These are phyloP conservation scores for Leishmania amazonensis DNA, from an alignment of 208 protist species.

Conservation along the genomic window DNA sequence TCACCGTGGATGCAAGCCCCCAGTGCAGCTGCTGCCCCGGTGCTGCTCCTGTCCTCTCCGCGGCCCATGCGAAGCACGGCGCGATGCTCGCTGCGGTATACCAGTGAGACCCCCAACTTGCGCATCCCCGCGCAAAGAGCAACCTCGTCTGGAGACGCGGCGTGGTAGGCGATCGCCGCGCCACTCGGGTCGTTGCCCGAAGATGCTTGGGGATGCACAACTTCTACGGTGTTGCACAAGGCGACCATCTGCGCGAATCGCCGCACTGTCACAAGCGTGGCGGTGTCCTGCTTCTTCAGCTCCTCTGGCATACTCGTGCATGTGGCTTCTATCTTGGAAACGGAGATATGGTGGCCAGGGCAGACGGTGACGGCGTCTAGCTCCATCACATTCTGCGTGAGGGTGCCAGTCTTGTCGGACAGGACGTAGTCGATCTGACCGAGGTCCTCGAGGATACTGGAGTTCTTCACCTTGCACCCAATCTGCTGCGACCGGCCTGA, in stretches of 20 bases:
- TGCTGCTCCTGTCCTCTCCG: neutral
- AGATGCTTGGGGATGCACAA: conserved; percentile 17
- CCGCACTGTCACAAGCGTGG: conserved; percentile 21
- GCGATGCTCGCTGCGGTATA: conserved; percentile 28
- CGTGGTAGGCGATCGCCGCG: conserved; percentile 57
- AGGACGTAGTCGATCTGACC: conserved; percentile 95
- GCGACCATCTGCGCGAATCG: conserved; percentile 73
- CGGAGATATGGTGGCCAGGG: conserved; percentile 28
- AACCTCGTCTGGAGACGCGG: conserved; percentile 94
- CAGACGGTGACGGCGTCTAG: conserved; percentile 63
- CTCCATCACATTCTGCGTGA: conserved; percentile 96
- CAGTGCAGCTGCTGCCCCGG: neutral
- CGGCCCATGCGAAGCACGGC: conserved; percentile 29
- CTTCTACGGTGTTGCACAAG: conserved; percentile 92
- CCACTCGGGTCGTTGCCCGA: neutral
- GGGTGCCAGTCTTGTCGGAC: conserved; percentile 96
- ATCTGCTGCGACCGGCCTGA: neutral
- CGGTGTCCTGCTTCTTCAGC: neutral
- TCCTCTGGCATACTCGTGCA: conserved; percentile 3
- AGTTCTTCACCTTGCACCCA: conserved; percentile 85
- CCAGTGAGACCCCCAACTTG: conserved; percentile 60
- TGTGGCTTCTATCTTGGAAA: conserved; percentile 16
- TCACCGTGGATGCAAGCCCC: neutral
- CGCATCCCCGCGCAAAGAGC: conserved; percentile 86
- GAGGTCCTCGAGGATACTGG: conserved; percentile 93